Conservation (phyloP, 768 basidiomycete species). For the Cantharellus cinnabarinus region DNA sequence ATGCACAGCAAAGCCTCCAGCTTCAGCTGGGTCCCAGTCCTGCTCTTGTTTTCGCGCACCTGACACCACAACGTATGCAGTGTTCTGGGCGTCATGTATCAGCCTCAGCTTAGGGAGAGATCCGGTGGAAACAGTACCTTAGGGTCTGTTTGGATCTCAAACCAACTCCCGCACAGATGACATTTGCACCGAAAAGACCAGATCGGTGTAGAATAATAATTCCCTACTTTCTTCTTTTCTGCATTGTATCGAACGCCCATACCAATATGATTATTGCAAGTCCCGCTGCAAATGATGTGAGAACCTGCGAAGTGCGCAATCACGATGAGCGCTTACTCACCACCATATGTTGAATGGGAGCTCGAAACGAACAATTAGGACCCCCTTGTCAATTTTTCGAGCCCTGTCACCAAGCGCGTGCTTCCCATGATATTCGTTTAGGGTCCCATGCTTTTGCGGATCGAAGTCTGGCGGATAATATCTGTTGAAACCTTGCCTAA, state of each 20-base stretch:
- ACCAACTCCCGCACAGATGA: constrained; percentile 90
- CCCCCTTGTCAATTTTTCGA: constrained; percentile 87
- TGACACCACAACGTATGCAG: constrained; percentile 76
- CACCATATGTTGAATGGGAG: constrained; percentile 95
- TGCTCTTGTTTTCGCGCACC: constrained; percentile 91
- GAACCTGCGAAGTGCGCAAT: neutral
- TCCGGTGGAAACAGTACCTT: constrained; percentile 33
- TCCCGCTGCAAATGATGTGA: constrained; percentile 35
- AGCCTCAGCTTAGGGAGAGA: neutral
- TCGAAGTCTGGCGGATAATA: constrained; percentile 67
- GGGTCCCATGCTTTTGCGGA: constrained; percentile 33
- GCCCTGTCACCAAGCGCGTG: constrained; percentile 88
- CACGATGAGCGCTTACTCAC: constrained; percentile 24
- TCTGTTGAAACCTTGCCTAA: constrained; percentile 47
- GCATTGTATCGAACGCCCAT: constrained; percentile 99
- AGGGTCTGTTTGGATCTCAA: constrained; percentile 93
- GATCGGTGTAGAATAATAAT: constrained; percentile 87
- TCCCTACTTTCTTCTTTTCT: constrained; percentile 92
- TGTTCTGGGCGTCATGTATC: constrained; percentile 38
- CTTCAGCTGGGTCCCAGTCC: constrained; percentile 93
- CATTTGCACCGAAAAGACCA: constrained; percentile 96
- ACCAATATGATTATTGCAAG: constrained; percentile 91
- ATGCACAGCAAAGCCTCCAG: constrained; percentile 78
- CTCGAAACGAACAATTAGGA: constrained; percentile 89
- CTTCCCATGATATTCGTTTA: constrained; percentile 35